These are phyloP conservation scores for Earliella scabrosa DNA, from an alignment of 1,284 basidiomycete genomes.

Conservation along the genomic window DNA sequence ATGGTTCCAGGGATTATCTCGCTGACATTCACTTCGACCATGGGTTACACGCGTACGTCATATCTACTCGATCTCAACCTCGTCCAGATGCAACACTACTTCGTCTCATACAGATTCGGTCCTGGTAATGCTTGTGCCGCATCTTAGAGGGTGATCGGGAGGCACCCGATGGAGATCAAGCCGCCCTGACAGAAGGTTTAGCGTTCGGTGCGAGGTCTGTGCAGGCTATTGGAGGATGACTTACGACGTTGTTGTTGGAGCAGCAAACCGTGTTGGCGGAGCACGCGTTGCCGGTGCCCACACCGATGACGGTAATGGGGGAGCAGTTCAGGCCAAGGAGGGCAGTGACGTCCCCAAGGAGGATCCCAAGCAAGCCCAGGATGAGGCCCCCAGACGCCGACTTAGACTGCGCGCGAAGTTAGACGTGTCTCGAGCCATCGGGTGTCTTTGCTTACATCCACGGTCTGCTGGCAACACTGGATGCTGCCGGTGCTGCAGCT, in stretches of 20 bases:
- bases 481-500: conserved; percentile 21
- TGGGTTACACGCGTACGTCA: background rate
- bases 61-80: no score
- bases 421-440: background rate
- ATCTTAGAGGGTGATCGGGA: conserved; percentile 9
- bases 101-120: background rate
- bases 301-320: conserved; percentile 18
- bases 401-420: conserved; percentile 1
- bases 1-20: background rate
- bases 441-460: conserved; percentile 2
- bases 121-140: background rate
- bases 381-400: conserved; percentile 15
- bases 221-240: background rate
- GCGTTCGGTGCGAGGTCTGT: no score
- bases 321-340: conserved; percentile 17
- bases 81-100: background rate
- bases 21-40: background rate
- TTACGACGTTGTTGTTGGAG: conserved; percentile 18
- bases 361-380: conserved; percentile 17
- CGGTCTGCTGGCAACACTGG: conserved; percentile 20
- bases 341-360: conserved; percentile 9
- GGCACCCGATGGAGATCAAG: conserved; percentile 17
- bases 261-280: conserved; percentile 17
- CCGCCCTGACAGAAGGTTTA: background rate
- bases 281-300: conserved; percentile 15